These are phyloP conservation scores for Aspergillus diversus DNA, from an alignment of 495 filamentous ascomycete genomes.

Conservation along the genomic window DNA sequence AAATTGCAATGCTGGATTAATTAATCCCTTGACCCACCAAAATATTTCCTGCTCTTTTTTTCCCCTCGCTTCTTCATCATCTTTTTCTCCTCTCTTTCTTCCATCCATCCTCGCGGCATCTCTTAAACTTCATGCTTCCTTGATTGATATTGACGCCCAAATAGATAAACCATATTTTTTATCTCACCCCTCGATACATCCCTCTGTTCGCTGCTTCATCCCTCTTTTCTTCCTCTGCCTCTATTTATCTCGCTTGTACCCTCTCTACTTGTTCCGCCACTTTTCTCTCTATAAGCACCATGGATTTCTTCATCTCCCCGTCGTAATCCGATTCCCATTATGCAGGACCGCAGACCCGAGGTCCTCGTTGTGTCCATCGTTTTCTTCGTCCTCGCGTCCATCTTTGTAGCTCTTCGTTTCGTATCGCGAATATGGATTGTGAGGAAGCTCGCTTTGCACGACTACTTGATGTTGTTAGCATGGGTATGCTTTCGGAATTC, in stretches of 20 bases:
- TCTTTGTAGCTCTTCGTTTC: constrained; percentile 75
- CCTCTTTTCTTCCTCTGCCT: not conserved
- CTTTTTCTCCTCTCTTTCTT: not conserved
- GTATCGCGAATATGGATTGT: constrained; percentile 75
- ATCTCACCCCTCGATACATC: constrained; percentile 1
- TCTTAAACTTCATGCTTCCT: not conserved
- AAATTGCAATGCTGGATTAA: not conserved
- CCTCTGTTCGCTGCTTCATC: constrained; percentile 9
- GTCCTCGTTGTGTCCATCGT: constrained; percentile 77
- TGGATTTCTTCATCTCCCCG: constrained; percentile 20
- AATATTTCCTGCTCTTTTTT: constrained; percentile 9
- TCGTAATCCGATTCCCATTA: constrained; percentile 23
- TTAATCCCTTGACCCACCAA: constrained; percentile 8
- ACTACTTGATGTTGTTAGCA: constrained; percentile 82
- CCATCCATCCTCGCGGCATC: constrained; percentile 9
- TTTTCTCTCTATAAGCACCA: not conserved
- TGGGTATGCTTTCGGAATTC: constrained; percentile 60
- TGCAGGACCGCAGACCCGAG: constrained; percentile 62
- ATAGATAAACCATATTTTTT: not conserved
- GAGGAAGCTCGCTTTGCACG: constrained; percentile 68
- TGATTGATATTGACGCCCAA: not conserved
- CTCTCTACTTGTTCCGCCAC: not conserved
- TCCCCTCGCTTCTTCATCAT: constrained; percentile 13
- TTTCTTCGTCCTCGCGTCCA: constrained; percentile 65
- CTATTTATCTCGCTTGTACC: not conserved